These are phyloP conservation scores for Pichia norvegensis DNA, from an alignment of 1,139 yeast species.

Conservation along the genomic window DNA sequence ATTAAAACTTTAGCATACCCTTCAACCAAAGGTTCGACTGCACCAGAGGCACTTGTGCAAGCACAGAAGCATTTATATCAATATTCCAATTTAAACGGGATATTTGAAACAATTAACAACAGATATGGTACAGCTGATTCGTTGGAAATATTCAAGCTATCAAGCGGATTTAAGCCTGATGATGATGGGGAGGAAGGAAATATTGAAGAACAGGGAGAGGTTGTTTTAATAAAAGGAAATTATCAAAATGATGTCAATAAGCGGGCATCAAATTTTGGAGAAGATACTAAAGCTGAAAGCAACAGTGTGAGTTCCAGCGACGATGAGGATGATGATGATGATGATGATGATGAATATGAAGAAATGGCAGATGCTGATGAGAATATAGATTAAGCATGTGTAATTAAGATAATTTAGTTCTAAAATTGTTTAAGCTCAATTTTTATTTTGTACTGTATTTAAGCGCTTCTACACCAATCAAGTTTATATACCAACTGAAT, in stretches of 20 bases:
- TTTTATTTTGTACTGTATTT: too few relatives aligned
- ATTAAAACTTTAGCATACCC: slow-evolving; percentile 15
- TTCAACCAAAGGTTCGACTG: slow-evolving; percentile 10
- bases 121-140: slow-evolving; percentile 18
- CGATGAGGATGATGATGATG: neutral
- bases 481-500: too few relatives aligned
- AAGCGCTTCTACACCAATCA: too few relatives aligned
- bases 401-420: too few relatives aligned
- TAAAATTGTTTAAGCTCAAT: neutral
- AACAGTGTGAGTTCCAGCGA: neutral
- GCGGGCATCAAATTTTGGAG: neutral
- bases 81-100: slow-evolving; percentile 16
- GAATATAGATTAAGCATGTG: too few relatives aligned
- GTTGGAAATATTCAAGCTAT: slow-evolving; percentile 11
- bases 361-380: neutral
- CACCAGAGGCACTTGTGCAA: slow-evolving; percentile 12
- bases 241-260: neutral
- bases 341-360: neutral
- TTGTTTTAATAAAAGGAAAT: neutral
- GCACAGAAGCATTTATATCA: slow-evolving; percentile 16
- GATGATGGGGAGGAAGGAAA: neutral
- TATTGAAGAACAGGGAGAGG: too few relatives aligned
- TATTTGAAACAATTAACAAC: slow-evolving; percentile 17
- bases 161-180: slow-evolving; percentile 7
- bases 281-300: neutral